Conservation (phyloP, 169 alveolate species). For the Plasmodium gallinaceum region DNA sequence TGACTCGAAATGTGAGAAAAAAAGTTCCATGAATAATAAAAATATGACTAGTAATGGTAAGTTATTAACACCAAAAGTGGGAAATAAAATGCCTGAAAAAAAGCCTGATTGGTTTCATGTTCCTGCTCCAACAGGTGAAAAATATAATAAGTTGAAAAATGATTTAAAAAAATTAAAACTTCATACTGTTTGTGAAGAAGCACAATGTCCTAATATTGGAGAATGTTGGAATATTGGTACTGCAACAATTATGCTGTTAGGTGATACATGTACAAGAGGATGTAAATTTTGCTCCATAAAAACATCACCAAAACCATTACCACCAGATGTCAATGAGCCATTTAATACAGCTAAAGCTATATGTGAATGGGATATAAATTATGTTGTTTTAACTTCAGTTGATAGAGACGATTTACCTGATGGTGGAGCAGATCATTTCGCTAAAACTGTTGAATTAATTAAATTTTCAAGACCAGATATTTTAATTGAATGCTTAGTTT, state of each 20-base stretch:
- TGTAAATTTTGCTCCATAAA: slow-evolving; percentile 85
- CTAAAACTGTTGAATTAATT: slow-evolving; percentile 79
- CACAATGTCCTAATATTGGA: slow-evolving; percentile 87
- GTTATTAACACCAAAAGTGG: slow-evolving; percentile 57
- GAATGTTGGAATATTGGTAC: slow-evolving; percentile 89
- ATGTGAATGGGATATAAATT: slow-evolving; percentile 83
- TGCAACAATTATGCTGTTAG: slow-evolving; percentile 85
- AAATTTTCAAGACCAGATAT: slow-evolving; percentile 80
- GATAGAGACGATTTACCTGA: slow-evolving; percentile 86
- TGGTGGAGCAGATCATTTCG: slow-evolving; percentile 85
- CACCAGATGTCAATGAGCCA: slow-evolving; percentile 84
- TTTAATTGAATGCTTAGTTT: slow-evolving; percentile 83
- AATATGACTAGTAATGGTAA: neutral
- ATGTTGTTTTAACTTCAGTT: slow-evolving; percentile 83
- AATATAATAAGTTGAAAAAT: slow-evolving; percentile 47
- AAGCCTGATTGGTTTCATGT: slow-evolving; percentile 84
- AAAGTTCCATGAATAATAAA: neutral
- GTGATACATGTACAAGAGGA: slow-evolving; percentile 88
- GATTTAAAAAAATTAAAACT: slow-evolving; percentile 75
- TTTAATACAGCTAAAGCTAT: slow-evolving; percentile 83
- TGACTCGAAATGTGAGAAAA: neutral
- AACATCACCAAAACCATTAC: slow-evolving; percentile 82
- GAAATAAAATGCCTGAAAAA: slow-evolving; percentile 76
- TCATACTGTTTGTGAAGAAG: slow-evolving; percentile 86
- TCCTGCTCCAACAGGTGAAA: slow-evolving; percentile 81